A percentile compares a stretch with the other conserved stretches of the same genome.
Conservation (phyloP, 2,329 filamentous ascomycete species). For the Tolypocladium inflatum region DNA sequence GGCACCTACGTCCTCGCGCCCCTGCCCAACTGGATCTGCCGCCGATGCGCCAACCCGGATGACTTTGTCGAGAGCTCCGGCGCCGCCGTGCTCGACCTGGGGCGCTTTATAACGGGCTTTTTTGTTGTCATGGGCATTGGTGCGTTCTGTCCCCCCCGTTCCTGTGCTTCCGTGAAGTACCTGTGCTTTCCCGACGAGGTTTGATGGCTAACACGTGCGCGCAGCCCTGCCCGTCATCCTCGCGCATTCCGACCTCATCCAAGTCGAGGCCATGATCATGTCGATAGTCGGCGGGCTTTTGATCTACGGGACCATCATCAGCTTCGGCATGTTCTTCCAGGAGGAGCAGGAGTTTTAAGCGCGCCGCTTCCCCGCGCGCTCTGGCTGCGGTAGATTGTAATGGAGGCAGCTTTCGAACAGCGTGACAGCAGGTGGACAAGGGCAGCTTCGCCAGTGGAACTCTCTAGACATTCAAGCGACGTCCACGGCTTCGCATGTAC, state of each 20-base stretch:
- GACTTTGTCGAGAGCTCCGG: constrained; percentile 86
- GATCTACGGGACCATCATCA: constrained; percentile 97
- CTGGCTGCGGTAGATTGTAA: neutral
- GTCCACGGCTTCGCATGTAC: neutral
- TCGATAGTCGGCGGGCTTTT: constrained; percentile 83
- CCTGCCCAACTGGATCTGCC: constrained; percentile 92
- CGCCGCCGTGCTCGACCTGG: constrained; percentile 82
- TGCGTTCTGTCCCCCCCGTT: constrained; percentile 37
- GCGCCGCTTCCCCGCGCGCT: neutral
- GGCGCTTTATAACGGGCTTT: constrained; percentile 89
- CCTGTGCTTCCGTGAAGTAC: neutral
- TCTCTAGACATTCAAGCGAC: neutral
- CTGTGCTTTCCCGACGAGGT: neutral
- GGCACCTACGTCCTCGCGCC: constrained; percentile 91
- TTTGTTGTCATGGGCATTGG: constrained; percentile 96
- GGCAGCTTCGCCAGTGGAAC: neutral
- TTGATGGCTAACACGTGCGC: constrained; percentile 5
- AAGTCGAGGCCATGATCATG: constrained; percentile 84
- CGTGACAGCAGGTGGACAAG: neutral
- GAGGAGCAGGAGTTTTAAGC: constrained; percentile 89
- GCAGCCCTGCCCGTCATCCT: constrained; percentile 79
- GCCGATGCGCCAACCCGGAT: constrained; percentile 80
- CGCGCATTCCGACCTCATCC: constrained; percentile 77
- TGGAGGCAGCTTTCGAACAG: neutral
- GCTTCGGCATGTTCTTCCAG: constrained; percentile 96